Conservation (phyloP, 352 stramenopile genomes). For the Stephanocyclus meneghinianus region DNA sequence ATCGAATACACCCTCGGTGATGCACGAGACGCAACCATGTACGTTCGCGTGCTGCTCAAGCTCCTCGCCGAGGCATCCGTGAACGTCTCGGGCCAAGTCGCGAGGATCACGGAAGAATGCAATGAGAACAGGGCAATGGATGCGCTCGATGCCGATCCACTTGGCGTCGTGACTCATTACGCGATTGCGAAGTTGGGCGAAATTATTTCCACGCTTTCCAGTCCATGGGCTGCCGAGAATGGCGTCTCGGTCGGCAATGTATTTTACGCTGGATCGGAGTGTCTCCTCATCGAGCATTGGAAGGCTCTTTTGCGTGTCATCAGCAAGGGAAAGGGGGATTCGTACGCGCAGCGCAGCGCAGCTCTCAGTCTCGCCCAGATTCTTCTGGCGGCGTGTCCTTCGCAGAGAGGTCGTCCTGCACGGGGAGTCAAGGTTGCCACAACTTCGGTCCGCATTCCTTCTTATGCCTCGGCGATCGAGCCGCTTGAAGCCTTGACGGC, state of each 20-base stretch:
- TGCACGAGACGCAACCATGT: constrained; percentile 79
- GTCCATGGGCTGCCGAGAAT: constrained; percentile 49
- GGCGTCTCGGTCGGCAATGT: constrained; percentile 71
- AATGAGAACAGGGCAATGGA: constrained; percentile 41
- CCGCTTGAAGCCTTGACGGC: constrained; percentile 73
- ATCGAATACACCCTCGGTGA: constrained; percentile 81
- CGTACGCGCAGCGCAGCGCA: constrained; percentile 73
- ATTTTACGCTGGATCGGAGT: constrained; percentile 79
- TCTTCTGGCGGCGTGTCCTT: constrained; percentile 73
- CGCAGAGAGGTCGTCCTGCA: constrained; percentile 34
- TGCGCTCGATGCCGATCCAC: constrained; percentile 53
- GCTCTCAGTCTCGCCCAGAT: constrained; percentile 73
- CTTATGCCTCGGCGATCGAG: constrained; percentile 76
- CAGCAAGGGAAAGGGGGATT: constrained; percentile 76
- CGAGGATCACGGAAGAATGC: constrained; percentile 34
- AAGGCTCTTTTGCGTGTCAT: constrained; percentile 76
- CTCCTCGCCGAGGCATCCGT: constrained; percentile 68
- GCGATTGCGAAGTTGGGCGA: constrained; percentile 77
- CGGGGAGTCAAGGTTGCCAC: constrained; percentile 8
- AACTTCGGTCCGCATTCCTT: constrained; percentile 47
- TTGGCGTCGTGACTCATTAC: constrained; percentile 81
- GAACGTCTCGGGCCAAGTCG: constrained; percentile 42
- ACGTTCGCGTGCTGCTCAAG: constrained; percentile 76
- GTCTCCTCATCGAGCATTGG: constrained; percentile 75
- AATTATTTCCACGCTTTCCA: constrained; percentile 68